Base-by-base conservation (phyloP, 2,329 filamentous ascomycete species). In the Colletotrichum cereale region DNA sequence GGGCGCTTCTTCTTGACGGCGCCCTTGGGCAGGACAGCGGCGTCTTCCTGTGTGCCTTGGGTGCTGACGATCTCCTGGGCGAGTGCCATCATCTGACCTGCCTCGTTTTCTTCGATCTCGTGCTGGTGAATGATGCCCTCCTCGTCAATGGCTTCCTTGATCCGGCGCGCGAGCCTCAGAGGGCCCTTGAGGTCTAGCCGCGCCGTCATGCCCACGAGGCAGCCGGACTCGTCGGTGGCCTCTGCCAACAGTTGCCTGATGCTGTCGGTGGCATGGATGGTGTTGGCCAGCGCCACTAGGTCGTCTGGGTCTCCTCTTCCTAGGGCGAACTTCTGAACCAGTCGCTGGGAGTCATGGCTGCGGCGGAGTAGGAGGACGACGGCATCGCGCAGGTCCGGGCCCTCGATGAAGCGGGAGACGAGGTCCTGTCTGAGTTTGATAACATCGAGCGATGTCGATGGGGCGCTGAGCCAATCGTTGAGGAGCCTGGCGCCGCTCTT, bases 261-360 rank as follows among this genome's bases (percentile, higher is more conserved):
- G 24, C 91, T 88, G 66, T 89, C 86, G 5, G 93, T 95, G 7
- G 93, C 91, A 62, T 88, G 82, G 71, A 98, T 93, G 0, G 96
- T 97, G 75, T 89, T 92, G 1, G 94, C 93, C 18, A 99, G 85
- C 61, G 90, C 92, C 53, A 98, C 85, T 47, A 99, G 87, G 80
- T 98, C 96, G 78, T 98, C 96, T 1, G 96, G 88, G 77, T 97
- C 93, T n/a, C 96, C 96, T 73, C 94, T 90, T 14, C 96, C 95
- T 11, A 98, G 88, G 0, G 96, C 93, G 80, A 99, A 98, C 79
- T 96, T 98, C 78, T 98, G 96, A 2, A 97, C 91, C 3, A 99
- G 86, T 1, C 96, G 92, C 77, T 97, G 92, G 2, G 94, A 94
- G 82, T 99, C 96, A 76, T 94, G 91, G 62, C 91, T 96, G 31